Evolutionary conservation across 2,329 filamentous ascomycete species (phyloP), one percentile per base, ranked within the genome.

Genomic region (Arthrobotrys conoides): DNA sequence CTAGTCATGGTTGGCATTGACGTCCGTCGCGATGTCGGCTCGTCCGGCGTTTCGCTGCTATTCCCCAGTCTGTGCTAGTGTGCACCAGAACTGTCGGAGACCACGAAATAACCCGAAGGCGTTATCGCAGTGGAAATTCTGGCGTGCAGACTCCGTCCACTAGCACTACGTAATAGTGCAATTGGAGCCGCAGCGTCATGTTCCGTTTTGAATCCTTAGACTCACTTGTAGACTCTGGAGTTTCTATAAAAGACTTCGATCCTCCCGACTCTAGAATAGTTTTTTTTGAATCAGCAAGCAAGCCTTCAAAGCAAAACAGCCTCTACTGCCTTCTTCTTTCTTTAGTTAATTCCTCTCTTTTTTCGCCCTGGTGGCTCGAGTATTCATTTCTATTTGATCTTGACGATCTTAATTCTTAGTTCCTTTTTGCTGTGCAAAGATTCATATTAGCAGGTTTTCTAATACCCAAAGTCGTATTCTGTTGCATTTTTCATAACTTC

Each of bases 321-420:
- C 73, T 77, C 68, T 76, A 51, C 67, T 51, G 57, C 67, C 67
- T 71, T 77, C 61, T 33, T n/a, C 9, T 65, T 68, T 75, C 55
- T 67, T 57, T 66, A 66, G 30, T 57, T 73, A 24, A 44, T 41
- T 46, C 53, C 53, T 61, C 36, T 63, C 27, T 46, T 20, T 55
- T 55, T 78, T 72, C 75, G 68, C 75, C 75, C 75, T 69, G 75
- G 75, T 78, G 75, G 75, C 68, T 78, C 38, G 59, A 61, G 66
- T 78, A 10, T 78, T 68, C 18, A 59, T 38, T 78, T 72, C 75
- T 69, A 41, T 33, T 59, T 57, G 75, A 61, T 78, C 75, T 78
- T 78, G 75, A 78, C 63, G 75, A 69, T 78, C 75, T 65, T 70
- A 41, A n/a, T n/a, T n/a, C n/a, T 57, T 27, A 9, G 9, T 30